Evolutionary conservation across 352 stramenopile genomes (phyloP).

Genomic region (Aphanomyces euteiches): DNA sequence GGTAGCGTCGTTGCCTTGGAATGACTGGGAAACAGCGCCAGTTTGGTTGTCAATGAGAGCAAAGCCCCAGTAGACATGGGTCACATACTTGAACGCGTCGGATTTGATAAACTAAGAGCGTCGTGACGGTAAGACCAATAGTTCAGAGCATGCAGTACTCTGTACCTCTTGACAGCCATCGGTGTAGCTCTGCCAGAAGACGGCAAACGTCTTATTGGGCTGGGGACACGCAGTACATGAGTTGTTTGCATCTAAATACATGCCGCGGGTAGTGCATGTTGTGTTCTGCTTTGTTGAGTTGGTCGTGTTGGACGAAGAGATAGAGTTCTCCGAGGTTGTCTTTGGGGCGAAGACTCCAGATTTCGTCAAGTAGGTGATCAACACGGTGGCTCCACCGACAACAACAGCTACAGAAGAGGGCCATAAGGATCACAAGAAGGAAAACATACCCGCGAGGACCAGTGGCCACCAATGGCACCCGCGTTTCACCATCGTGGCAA

Average conservation of each 20-base stretch:
- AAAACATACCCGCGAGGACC: background rate
- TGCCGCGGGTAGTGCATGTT: background rate
- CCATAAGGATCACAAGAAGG: background rate
- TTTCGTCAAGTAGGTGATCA: slow-evolving; percentile 7
- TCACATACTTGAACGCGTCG: slow-evolving; percentile 38
- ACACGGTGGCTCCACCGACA: background rate
- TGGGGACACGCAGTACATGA: slow-evolving; percentile 13
- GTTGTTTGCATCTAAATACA: background rate
- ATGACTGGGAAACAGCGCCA: slow-evolving; percentile 47
- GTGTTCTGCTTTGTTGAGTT: background rate
- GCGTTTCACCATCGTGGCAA: background rate
- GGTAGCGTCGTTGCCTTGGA: slow-evolving; percentile 53
- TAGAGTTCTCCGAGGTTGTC: background rate
- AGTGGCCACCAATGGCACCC: slow-evolving; percentile 14
- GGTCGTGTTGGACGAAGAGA: slow-evolving; percentile 2
- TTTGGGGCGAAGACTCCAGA: slow-evolving; percentile 7
- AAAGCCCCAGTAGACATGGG: slow-evolving; percentile 73
- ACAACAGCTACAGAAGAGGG: background rate
- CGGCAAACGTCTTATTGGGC: slow-evolving; percentile 24
- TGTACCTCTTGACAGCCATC: slow-evolving; percentile 16
- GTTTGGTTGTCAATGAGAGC: slow-evolving; percentile 48
- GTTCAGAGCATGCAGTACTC: background rate
- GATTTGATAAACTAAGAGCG: slow-evolving; percentile 20
- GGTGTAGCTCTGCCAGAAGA: slow-evolving; percentile 25
- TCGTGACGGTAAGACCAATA: background rate